phyloP scores from a whole-genome alignment of 2,329 filamentous ascomycete species.

The Xylaria sp. region DNA sequence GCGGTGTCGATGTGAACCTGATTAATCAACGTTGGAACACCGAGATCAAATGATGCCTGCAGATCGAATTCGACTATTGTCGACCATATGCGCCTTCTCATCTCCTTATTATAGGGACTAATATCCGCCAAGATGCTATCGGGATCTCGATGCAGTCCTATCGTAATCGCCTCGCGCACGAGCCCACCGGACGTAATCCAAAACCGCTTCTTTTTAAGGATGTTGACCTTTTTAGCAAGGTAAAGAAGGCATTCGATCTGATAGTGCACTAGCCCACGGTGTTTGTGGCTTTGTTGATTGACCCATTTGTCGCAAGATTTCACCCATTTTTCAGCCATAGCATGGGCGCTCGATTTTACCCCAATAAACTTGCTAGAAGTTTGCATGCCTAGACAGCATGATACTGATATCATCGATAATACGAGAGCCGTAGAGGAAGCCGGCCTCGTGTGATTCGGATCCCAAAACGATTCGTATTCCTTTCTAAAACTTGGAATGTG shows the following conservation, averaged over 20 bases:
- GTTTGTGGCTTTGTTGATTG: slow-evolving; percentile 63
- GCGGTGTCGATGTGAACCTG: slow-evolving; percentile 62
- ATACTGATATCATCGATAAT: slow-evolving; percentile 65
- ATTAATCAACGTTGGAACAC: slow-evolving; percentile 62
- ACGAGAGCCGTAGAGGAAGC: slow-evolving; percentile 63
- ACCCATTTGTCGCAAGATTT: slow-evolving; percentile 61
- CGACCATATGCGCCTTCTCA: slow-evolving; percentile 65
- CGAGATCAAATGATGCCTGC: slow-evolving; percentile 66
- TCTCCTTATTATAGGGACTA: slow-evolving; percentile 65
- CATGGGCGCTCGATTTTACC: slow-evolving; percentile 62
- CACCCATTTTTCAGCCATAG: slow-evolving; percentile 62
- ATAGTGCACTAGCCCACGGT: slow-evolving; percentile 64
- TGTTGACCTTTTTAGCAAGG: slow-evolving; percentile 65
- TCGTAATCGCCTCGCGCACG: slow-evolving; percentile 62
- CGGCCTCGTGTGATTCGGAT: slow-evolving; percentile 49
- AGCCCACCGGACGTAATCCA: slow-evolving; percentile 63
- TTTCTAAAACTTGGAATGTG: slow-evolving; percentile 64
- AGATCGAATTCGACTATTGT: slow-evolving; percentile 67
- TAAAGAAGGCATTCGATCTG: slow-evolving; percentile 66
- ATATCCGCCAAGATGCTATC: slow-evolving; percentile 60
- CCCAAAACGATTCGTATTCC: slow-evolving; percentile 63
- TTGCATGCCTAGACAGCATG: slow-evolving; percentile 61
- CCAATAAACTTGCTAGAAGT: slow-evolving; percentile 60
- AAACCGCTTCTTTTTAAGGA: slow-evolving; percentile 68
- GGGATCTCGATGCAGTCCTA: slow-evolving; percentile 65